phyloP scores from a whole-genome alignment of 2,329 filamentous ascomycete species.

The Alternaria ventricosa region DNA sequence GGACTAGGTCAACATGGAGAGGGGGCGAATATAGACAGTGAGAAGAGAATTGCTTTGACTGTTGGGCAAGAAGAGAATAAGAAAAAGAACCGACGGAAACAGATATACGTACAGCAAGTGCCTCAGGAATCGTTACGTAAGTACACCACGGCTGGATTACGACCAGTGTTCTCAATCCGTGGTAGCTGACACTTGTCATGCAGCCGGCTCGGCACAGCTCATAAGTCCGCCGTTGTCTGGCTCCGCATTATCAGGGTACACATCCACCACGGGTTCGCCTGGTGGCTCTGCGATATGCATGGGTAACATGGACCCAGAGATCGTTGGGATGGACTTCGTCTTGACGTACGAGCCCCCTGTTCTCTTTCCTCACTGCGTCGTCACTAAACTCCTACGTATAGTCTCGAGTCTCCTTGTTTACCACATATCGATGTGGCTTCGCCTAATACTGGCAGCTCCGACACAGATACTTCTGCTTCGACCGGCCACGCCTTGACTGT shows the following conservation, averaged over 20 bases:
- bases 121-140: background rate
- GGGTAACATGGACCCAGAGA: conserved; percentile 21
- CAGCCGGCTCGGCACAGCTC: background rate
- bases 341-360: conserved; percentile 33
- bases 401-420: conserved; percentile 46
- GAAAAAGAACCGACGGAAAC: conserved; percentile 1
- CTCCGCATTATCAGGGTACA: background rate
- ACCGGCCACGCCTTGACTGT: conserved; percentile 42
- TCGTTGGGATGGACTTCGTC: conserved; percentile 42
- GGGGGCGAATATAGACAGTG: background rate
- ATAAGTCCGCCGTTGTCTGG: background rate
- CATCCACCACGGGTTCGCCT: background rate
- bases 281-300: background rate
- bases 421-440: conserved; percentile 32
- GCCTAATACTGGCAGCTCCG: background rate
- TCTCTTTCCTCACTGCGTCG: background rate
- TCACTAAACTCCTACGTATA: conserved; percentile 6
- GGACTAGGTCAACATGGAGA: background rate
- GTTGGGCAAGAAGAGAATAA: background rate
- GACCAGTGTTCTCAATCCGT: background rate
- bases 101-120: conserved; percentile 3
- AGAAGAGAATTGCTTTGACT: background rate
- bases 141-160: background rate
- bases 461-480: conserved; percentile 6
- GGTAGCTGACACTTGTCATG: background rate